Percentiles rank a stretch among this genome's conserved stretches.
Conservation (phyloP, 768 basidiomycete genomes). For the Tremella fuciformis region DNA sequence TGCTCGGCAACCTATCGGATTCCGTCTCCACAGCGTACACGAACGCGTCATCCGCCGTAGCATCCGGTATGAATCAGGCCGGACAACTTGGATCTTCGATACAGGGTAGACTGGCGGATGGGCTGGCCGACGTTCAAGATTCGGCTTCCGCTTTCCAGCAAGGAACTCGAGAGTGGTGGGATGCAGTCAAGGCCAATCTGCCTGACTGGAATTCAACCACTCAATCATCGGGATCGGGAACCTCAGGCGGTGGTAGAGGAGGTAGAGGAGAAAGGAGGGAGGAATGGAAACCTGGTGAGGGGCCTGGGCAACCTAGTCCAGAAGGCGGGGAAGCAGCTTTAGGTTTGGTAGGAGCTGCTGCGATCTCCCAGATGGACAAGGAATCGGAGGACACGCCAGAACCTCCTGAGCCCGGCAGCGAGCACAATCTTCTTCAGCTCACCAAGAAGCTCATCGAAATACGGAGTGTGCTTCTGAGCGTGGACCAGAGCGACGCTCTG, state of each 20-base stretch:
- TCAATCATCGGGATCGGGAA: slow-evolving; percentile 2
- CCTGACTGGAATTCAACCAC: too few relatives aligned
- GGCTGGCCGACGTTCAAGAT: slow-evolving; percentile 53
- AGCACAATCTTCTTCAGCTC: slow-evolving; percentile 86
- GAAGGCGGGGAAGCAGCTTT: slow-evolving; percentile 34
- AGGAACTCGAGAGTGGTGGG: slow-evolving; percentile 49
- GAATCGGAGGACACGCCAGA: slow-evolving; percentile 13
- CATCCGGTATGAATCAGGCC: slow-evolving; percentile 28
- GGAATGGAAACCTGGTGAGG: slow-evolving; percentile 42
- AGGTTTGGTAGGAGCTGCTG: slow-evolving; percentile 40
- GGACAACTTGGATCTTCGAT: slow-evolving; percentile 65
- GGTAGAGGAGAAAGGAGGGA: slow-evolving; percentile 17
- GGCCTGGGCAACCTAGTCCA: slow-evolving; percentile 36
- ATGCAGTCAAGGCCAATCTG: slow-evolving; percentile 38
- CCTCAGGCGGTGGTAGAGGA: not conserved
- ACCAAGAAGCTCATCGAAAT: slow-evolving; percentile 96
- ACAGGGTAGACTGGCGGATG: slow-evolving; percentile 68
- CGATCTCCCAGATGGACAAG: slow-evolving; percentile 45
- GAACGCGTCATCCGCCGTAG: slow-evolving; percentile 31
- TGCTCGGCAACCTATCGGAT: slow-evolving; percentile 59
- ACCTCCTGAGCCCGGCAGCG: slow-evolving; percentile 52
- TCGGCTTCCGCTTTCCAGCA: slow-evolving; percentile 31
- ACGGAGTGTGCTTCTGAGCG: slow-evolving; percentile 85
- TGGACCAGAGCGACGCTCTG: slow-evolving; percentile 90
- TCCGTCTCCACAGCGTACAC: slow-evolving; percentile 35